Evolutionary conservation across 2,329 filamentous ascomycete genomes (phyloP).

Genomic region (Curvularia spicifera): DNA sequence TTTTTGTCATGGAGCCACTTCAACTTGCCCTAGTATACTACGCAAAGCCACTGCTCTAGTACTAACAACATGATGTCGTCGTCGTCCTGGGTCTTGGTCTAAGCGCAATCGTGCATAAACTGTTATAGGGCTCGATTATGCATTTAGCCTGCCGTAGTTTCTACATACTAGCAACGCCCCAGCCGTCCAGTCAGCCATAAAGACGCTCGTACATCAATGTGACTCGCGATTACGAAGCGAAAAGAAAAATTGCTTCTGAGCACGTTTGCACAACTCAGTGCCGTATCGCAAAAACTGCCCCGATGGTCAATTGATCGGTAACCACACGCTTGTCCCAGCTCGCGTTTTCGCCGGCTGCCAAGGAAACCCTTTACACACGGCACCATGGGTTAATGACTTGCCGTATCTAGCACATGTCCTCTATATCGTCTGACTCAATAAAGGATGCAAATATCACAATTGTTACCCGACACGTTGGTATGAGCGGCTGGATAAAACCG

Average conservation of each 20-base stretch:
- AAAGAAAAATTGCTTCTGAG: slow-evolving; percentile 21
- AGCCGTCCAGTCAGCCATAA: slow-evolving; percentile 27
- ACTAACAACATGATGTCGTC: slow-evolving; percentile 13
- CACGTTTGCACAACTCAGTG: slow-evolving; percentile 5
- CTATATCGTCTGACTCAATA: slow-evolving; percentile 17
- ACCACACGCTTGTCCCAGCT: slow-evolving; percentile 15
- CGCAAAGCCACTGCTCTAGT: slow-evolving; percentile 23
- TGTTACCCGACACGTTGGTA: slow-evolving; percentile 18
- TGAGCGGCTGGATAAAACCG: slow-evolving; percentile 34
- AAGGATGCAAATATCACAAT: slow-evolving; percentile 3
- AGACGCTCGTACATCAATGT: slow-evolving; percentile 22
- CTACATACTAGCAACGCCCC: slow-evolving; percentile 31
- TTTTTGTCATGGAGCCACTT: background rate
- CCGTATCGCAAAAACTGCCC: slow-evolving; percentile 8
- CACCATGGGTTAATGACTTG: slow-evolving; percentile 8
- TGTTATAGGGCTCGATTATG: slow-evolving; percentile 32
- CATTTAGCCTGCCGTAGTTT: slow-evolving; percentile 34
- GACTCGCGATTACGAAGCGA: slow-evolving; percentile 29
- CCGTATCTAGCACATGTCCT: slow-evolving; percentile 22
- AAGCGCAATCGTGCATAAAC: slow-evolving; percentile 33
- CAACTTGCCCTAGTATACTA: slow-evolving; percentile 13
- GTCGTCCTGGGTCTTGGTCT: slow-evolving; percentile 34
- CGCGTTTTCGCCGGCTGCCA: slow-evolving; percentile 11
- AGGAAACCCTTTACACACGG: background rate
- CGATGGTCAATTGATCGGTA: background rate